Percentiles rank a stretch among this genome's conserved stretches.
These are phyloP conservation scores for Crithidia bombi DNA, from an alignment of 208 protist genomes.

Conservation along the genomic window DNA sequence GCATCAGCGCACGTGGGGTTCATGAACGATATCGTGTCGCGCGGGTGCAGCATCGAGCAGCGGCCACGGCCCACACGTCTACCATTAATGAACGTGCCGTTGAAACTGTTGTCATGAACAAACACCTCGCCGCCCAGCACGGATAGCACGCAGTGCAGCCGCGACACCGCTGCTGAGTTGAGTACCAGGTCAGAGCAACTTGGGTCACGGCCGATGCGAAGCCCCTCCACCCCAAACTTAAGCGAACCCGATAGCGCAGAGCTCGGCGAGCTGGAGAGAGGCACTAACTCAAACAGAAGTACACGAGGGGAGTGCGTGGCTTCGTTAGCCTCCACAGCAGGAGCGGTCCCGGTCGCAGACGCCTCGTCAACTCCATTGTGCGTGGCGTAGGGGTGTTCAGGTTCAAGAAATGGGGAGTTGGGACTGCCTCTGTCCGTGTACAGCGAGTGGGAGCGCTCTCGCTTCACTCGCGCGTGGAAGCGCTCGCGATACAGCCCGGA, in stretches of 20 bases:
- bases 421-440: constrained; percentile 12
- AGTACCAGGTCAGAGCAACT: constrained; percentile 44
- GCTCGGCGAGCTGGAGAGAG: neutral
- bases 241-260: neutral
- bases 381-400: neutral
- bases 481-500: constrained; percentile 21
- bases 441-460: constrained; percentile 24
- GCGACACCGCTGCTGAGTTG: constrained; percentile 34
- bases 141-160: constrained; percentile 60
- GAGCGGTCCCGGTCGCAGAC: neutral
- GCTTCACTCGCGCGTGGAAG: constrained; percentile 16
- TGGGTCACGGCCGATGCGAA: constrained; percentile 56
- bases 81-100: constrained; percentile 83
- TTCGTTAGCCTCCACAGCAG: neutral
- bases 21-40: constrained; percentile 59
- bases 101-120: constrained; percentile 70
- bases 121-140: constrained; percentile 60
- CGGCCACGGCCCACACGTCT: constrained; percentile 43
- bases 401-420: neutral
- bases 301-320: neutral
- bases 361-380: neutral
- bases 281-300: constrained; percentile 21
- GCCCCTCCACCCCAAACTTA: constrained; percentile 47
- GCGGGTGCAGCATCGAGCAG: constrained; percentile 36
- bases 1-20: constrained; percentile 54